A percentile compares a stretch with the other conserved stretches of the same genome.
Conservation (phyloP, 1,284 basidiomycete species). For the Exsudoporus floridanus region DNA sequence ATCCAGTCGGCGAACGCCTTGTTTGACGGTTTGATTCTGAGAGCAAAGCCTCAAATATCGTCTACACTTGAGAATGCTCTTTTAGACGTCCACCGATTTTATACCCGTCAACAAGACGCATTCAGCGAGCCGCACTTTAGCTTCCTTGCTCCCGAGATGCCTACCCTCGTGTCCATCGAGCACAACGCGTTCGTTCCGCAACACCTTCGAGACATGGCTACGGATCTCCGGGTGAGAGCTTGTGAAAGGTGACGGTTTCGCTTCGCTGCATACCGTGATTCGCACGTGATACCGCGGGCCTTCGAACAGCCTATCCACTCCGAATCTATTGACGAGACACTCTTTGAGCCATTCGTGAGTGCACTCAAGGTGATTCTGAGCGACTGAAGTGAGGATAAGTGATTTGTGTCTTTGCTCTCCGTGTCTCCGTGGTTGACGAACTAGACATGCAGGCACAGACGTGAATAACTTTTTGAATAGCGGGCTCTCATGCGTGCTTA, state of each 20-base stretch:
- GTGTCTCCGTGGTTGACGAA: background rate
- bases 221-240: constrained; percentile 52
- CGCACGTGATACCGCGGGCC: constrained; percentile 63
- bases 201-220: constrained; percentile 47
- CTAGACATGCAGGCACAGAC: constrained; percentile 35
- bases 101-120: constrained; percentile 63
- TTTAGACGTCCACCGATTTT: constrained; percentile 63
- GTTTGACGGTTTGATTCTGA: constrained; percentile 58
- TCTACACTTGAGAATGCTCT: constrained; percentile 50
- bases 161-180: constrained; percentile 67
- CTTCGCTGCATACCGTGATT: constrained; percentile 67
- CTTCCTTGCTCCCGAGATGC: constrained; percentile 58
- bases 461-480: constrained; percentile 55
- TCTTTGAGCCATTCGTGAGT: constrained; percentile 63
- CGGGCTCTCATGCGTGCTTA: constrained; percentile 63
- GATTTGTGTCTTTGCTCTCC: background rate
- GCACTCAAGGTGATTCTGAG: constrained; percentile 62
- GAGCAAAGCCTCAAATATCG: constrained; percentile 46
- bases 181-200: constrained; percentile 53
- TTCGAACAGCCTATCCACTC: constrained; percentile 63
- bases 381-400: constrained; percentile 47
- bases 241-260: constrained; percentile 65
- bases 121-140: constrained; percentile 66
- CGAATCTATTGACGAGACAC: constrained; percentile 48
- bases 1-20: constrained; percentile 61